Evolutionary conservation across 2,329 filamentous ascomycete genomes (phyloP).

Genomic region (Anisogramma anomala): DNA sequence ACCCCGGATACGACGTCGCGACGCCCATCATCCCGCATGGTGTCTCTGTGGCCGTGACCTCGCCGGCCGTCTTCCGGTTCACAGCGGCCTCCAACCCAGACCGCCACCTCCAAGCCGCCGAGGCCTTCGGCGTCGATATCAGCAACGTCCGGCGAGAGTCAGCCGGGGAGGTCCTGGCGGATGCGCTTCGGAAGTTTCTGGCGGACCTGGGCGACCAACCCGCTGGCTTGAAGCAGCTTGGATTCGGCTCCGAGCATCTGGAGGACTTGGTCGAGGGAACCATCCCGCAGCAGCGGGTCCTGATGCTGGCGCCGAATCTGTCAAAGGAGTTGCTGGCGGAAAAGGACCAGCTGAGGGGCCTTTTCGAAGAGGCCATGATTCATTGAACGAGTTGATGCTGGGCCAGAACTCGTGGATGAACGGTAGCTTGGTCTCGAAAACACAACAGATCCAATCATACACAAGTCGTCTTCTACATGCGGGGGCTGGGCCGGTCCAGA

Average conservation of each 20-base stretch:
- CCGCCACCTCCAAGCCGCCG: slow-evolving; percentile 77
- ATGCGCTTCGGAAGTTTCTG: slow-evolving; percentile 73
- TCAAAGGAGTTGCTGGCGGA: slow-evolving; percentile 57
- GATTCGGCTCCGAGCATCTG: slow-evolving; percentile 65
- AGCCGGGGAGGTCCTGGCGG: slow-evolving; percentile 76
- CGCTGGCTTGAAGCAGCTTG: slow-evolving; percentile 68
- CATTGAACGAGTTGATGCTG: too few species aligned
- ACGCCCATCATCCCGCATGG: slow-evolving; percentile 85
- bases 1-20: slow-evolving; percentile 71
- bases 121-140: slow-evolving; percentile 83
- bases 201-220: slow-evolving; percentile 82
- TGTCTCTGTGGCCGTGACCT: slow-evolving; percentile 86
- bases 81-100: slow-evolving; percentile 87
- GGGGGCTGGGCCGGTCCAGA: too few species aligned
- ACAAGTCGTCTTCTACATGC: too few species aligned
- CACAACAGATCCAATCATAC: too few species aligned
- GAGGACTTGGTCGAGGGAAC: slow-evolving; percentile 86
- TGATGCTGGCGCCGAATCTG: slow-evolving; percentile 82
- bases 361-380: slow-evolving; percentile 53
- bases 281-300: slow-evolving; percentile 77
- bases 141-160: slow-evolving; percentile 78
- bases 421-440: too few species aligned
- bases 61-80: slow-evolving; percentile 88
- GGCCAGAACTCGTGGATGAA: too few species aligned
- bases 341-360: slow-evolving; percentile 54